Percentiles rank a stretch among this genome's conserved stretches.
Conservation (phyloP, 176 grass and related monocot species). For the Phyllostachys edulis region DNA sequence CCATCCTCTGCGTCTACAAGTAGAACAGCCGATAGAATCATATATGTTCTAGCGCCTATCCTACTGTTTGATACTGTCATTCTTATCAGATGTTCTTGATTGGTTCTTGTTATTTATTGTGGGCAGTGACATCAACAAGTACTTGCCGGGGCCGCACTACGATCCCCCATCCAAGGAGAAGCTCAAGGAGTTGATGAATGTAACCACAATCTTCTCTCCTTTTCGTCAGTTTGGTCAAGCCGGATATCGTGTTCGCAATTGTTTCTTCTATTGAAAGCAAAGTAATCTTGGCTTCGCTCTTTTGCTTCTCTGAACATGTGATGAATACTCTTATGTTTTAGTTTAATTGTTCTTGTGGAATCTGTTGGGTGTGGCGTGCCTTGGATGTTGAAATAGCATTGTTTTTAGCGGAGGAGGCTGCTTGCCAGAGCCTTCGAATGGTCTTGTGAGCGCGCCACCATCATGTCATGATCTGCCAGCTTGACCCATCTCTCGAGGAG, state of each 20-base stretch:
- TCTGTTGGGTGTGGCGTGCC: not conserved
- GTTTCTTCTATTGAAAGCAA: conserved; percentile 29
- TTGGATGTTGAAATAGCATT: not conserved
- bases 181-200: conserved; percentile 62
- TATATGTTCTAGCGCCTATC: not conserved
- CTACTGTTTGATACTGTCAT: not conserved
- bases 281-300: not conserved
- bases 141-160: conserved; percentile 79
- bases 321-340: not conserved
- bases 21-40: conserved; percentile 5
- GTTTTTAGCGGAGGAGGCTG: too few relatives aligned
- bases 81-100: not conserved
- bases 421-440: too few relatives aligned
- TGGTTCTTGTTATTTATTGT: not conserved
- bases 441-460: too few relatives aligned
- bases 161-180: conserved; percentile 89
- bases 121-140: conserved; percentile 92
- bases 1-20: conserved; percentile 97
- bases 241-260: not conserved
- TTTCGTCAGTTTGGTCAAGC: not conserved
- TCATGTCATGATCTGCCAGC: too few relatives aligned
- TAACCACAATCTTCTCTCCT: conserved; percentile 19
- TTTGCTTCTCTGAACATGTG: not conserved
- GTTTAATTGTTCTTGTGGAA: not conserved
- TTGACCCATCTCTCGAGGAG: too few relatives aligned